Percentiles rank a stretch among this genome's conserved stretches.
Evolutionary conservation across 768 basidiomycete genomes (phyloP).

Genomic region (Gymnopilus junonius): DNA sequence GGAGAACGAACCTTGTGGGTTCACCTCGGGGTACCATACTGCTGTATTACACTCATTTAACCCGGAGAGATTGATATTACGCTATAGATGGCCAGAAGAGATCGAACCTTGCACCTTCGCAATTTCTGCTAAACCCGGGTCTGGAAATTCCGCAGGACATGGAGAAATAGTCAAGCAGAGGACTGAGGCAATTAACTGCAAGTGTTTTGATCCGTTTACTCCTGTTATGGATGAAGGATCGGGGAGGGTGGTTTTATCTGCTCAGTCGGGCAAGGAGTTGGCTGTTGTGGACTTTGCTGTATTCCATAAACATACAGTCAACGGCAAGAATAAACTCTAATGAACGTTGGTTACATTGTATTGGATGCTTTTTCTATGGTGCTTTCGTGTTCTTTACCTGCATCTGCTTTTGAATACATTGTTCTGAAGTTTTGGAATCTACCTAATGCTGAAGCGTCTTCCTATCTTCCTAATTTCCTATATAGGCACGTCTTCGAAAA

Average conservation of each 20-base stretch:
- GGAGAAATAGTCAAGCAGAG: not conserved
- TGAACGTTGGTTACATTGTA: not conserved
- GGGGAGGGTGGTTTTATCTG: constrained; percentile 1
- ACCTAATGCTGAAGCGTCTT: no score
- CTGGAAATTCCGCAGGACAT: not conserved
- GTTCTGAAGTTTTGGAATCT: not conserved
- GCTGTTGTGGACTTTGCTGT: constrained; percentile 4
- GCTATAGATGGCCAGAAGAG: constrained; percentile 4
- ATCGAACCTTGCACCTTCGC: not conserved
- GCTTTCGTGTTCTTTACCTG: not conserved
- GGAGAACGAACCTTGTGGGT: constrained; percentile 6
- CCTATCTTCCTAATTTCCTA: not conserved
- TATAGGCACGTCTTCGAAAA: not conserved
- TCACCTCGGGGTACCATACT: constrained; percentile 4
- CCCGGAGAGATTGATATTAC: not conserved
- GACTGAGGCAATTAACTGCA: constrained; percentile 5
- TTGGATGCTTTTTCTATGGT: not conserved
- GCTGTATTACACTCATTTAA: constrained; percentile 6
- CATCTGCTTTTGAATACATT: not conserved
- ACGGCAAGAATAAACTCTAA: not conserved
- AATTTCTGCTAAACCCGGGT: not conserved
- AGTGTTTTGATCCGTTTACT: constrained; percentile 3
- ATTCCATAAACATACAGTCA: not conserved
- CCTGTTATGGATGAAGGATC: constrained; percentile 9
- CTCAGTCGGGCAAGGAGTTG: constrained; percentile 7